Percentiles rank a stretch among this genome's conserved stretches.
phyloP scores from a whole-genome alignment of 768 basidiomycete species.

The Mycena amicta region DNA sequence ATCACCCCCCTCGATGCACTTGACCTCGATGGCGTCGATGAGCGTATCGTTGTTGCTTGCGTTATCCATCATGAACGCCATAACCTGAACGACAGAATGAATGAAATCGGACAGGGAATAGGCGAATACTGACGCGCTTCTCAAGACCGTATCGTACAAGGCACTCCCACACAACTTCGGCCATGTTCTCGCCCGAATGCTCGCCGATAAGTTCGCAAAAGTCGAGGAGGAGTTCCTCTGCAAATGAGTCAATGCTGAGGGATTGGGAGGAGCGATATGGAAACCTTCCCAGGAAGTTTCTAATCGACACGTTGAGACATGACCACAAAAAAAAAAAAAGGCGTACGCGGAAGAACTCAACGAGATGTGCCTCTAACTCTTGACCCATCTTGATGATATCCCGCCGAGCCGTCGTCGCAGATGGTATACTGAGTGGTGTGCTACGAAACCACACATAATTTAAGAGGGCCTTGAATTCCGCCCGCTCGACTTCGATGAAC shows the following conservation, averaged over 20 bases:
- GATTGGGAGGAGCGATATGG: slow-evolving; percentile 31
- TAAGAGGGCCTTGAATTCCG: background rate
- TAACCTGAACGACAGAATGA: slow-evolving; percentile 15
- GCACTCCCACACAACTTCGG: slow-evolving; percentile 19
- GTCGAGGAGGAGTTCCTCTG: slow-evolving; percentile 26
- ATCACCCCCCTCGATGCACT: slow-evolving; percentile 4
- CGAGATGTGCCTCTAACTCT: no score
- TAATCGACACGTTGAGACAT: background rate
- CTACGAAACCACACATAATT: background rate
- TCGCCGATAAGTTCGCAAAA: slow-evolving; percentile 26
- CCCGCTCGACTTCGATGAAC: background rate
- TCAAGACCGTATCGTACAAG: slow-evolving; percentile 19
- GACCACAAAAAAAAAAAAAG: no score
- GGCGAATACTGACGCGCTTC: background rate
- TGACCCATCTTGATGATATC: background rate
- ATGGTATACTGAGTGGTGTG: background rate
- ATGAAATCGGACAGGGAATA: background rate
- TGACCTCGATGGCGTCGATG: slow-evolving; percentile 9
- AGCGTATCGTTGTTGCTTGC: slow-evolving; percentile 26
- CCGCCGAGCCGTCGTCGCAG: background rate
- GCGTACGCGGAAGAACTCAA: no score
- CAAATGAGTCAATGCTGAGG: slow-evolving; percentile 24
- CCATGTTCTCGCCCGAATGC: slow-evolving; percentile 30
- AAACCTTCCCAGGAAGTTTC: background rate
- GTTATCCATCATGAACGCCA: slow-evolving; percentile 24